Conservation (phyloP, 2,329 filamentous ascomycete species). For the Xylaria sp. region DNA sequence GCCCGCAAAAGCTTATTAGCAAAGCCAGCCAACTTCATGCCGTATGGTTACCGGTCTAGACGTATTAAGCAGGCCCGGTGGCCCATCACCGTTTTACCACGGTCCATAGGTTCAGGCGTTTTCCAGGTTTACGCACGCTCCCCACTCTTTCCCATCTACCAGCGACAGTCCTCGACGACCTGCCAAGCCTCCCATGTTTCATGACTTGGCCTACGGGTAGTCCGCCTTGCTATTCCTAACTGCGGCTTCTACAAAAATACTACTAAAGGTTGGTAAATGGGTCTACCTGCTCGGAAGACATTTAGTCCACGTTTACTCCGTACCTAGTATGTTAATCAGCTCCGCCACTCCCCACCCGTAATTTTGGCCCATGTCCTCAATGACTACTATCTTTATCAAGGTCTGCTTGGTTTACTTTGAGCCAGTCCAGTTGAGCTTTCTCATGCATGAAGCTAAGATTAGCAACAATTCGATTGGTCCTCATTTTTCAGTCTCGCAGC, state of each 20-base stretch:
- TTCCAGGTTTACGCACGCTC: conserved; percentile 16
- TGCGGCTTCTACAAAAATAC: neutral
- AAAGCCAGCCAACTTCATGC: conserved; percentile 6
- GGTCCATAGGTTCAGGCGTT: neutral
- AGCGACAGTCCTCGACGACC: neutral
- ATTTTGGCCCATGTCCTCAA: neutral
- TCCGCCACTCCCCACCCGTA: neutral
- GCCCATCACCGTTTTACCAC: neutral
- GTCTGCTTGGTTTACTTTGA: neutral
- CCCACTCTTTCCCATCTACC: conserved; percentile 15
- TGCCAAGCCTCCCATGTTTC: conserved; percentile 19
- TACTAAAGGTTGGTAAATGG: neutral
- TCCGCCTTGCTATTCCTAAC: neutral
- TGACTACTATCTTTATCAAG: neutral
- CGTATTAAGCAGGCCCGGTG: conserved; percentile 2
- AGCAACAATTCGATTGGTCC: conserved; percentile 10
- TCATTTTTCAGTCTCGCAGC: neutral
- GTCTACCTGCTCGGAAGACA: neutral
- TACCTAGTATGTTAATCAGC: neutral
- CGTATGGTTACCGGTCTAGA: neutral
- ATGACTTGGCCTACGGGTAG: neutral
- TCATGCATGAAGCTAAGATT: conserved; percentile 4
- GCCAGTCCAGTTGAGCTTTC: neutral
- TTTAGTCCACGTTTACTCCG: no score
- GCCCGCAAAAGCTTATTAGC: conserved; percentile 13